Evolutionary conservation across 768 basidiomycete species (phyloP).

Genomic region (Phylloporus sp.): DNA sequence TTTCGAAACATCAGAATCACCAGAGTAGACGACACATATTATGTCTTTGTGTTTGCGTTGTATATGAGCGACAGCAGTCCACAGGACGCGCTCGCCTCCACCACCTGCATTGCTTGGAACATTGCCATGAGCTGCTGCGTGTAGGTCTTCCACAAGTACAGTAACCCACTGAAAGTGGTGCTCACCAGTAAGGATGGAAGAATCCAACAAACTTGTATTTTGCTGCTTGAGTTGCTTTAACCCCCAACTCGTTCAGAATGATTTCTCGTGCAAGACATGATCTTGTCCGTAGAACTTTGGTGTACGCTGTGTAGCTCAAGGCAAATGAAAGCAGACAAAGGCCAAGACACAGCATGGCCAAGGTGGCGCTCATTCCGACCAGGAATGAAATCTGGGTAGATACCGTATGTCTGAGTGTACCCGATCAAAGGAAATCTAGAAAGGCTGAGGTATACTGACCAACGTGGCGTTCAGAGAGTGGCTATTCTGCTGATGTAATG

Average conservation of each 20-base stretch:
- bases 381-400: not conserved
- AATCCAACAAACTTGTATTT: conserved; percentile 60
- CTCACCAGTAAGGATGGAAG: conserved; percentile 96
- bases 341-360: conserved; percentile 15
- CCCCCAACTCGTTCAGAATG: conserved; percentile 20
- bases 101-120: conserved; percentile 84
- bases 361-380: conserved; percentile 9
- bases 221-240: not conserved
- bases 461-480: too few species aligned
- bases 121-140: conserved; percentile 33
- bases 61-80: conserved; percentile 80
- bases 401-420: not conserved
- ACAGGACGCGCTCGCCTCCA: conserved; percentile 93
- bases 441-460: too few species aligned
- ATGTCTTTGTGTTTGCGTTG: conserved; percentile 65
- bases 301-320: conserved; percentile 26
- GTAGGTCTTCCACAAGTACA: not conserved
- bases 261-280: conserved; percentile 18
- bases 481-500: not conserved
- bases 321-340: conserved; percentile 6
- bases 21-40: conserved; percentile 82
- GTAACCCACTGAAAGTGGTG: not conserved
- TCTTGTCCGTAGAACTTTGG: conserved; percentile 17
- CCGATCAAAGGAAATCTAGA: not conserved
- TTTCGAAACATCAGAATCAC: conserved; percentile 79